Base-by-base conservation (phyloP, 495 filamentous ascomycete genomes). In the Talaromyces proteolyticus region DNA sequence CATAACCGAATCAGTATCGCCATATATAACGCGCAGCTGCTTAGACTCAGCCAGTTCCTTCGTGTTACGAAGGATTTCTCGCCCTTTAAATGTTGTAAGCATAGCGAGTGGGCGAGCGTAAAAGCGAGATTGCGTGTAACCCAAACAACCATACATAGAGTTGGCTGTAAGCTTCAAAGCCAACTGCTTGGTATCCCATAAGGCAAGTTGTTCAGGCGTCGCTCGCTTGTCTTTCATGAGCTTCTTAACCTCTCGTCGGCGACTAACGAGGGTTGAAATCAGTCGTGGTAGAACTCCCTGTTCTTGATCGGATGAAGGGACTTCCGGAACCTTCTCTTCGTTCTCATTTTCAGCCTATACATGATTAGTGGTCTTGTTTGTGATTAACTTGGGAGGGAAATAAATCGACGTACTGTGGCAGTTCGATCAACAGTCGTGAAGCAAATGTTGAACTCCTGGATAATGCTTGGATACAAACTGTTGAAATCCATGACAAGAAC, bases 401-500 rank as follows among this genome's bases (percentile, higher is more conserved):
- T 34, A 22, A 7, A 46, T 10, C 41, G 41, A 58, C 78, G 73
- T 72, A 81, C 79, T 61, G 75, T 75, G 57, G 77, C 80, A 21
- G 70, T 71, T 48, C 88, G 75, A 53, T 97, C 89, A 4, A 97
- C 90, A 0, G 93, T 98, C 3, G 93, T 98, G 67, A 98, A 98
- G 72, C 93, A 98, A 59, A 98, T 98, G 64, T 98, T 98, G 72
- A 81, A 97, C 74, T 98, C 94, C 64, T 97, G 94, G 56, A 98
- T 98, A 57, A 98, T 96, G 66, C 91, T 96, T 12, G 93, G 93
- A 59, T 98, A 98, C 57, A 98, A 74, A 66, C 90, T 95, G 79
- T 98, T 98, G 74, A 97, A 98, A 72, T 98, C 93, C 93, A 98
- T 98, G 63, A 98, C 93, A 18, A 98, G 79, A 23, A 98, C 84